A percentile compares a stretch with the other conserved stretches of the same genome.
These are phyloP conservation scores for Hirschfeldia incana DNA, from an alignment of 345 rosid species.

Conservation along the genomic window DNA sequence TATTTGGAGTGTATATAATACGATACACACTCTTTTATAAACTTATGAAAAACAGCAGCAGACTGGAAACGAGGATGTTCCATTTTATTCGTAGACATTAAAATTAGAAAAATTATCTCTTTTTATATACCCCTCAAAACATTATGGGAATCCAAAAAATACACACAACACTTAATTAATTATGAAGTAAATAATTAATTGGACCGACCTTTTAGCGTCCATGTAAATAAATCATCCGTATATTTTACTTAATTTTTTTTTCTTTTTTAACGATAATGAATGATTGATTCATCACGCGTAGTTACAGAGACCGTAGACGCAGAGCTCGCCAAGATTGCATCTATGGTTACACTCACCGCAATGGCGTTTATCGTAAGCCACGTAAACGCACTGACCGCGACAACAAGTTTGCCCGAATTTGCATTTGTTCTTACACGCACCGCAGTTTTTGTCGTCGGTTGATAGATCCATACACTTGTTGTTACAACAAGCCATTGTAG, in stretches of 20 bases:
- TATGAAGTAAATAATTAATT: constrained; percentile 32
- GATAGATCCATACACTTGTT: constrained; percentile 71
- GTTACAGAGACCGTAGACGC: constrained; percentile 77
- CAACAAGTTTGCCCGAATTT: constrained; percentile 61
- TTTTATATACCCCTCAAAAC: constrained; percentile 42
- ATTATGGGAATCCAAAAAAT: constrained; percentile 42
- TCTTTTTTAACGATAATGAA: constrained; percentile 6
- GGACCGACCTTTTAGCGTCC: constrained; percentile 25
- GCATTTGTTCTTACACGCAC: constrained; percentile 71
- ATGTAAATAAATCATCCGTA: constrained; percentile 35
- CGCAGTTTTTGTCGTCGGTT: constrained; percentile 60
- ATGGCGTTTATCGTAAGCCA: constrained; percentile 64
- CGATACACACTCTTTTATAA: constrained; percentile 13
- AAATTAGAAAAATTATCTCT: constrained; percentile 28
- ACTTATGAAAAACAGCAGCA: constrained; percentile 13
- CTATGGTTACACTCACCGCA: constrained; percentile 69
- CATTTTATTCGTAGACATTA: constrained; percentile 19
- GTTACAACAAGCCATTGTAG: constrained; percentile 60
- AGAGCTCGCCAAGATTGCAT: constrained; percentile 44
- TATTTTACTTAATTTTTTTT: constrained; percentile 3
- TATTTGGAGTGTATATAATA: constrained; percentile 17
- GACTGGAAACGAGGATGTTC: constrained; percentile 29
- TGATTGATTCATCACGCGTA: constrained; percentile 50
- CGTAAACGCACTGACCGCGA: constrained; percentile 65
- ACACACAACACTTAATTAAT: constrained; percentile 33